A percentile compares a stretch with the other conserved stretches of the same genome.
phyloP scores from a whole-genome alignment of 805 yeast species.

The Candida sakaeoensis region DNA sequence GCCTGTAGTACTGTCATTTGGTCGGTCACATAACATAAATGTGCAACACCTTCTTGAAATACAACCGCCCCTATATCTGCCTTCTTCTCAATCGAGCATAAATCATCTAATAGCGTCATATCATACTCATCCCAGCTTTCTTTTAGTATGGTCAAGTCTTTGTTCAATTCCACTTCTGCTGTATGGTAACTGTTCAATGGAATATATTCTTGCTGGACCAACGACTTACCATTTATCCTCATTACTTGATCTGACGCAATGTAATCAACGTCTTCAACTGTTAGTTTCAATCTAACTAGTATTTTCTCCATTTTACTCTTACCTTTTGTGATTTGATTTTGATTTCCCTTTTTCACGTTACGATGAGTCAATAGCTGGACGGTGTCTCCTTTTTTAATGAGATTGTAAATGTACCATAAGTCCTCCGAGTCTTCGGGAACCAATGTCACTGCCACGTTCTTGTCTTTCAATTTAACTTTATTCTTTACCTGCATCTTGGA shows the following conservation, averaged over 20 bases:
- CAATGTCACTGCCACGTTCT: conserved; percentile 61
- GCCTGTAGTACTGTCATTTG: conserved; percentile 79
- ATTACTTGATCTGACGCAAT: conserved; percentile 72
- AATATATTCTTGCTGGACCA: conserved; percentile 65
- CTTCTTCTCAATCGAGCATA: conserved; percentile 70
- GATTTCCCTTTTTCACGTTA: conserved; percentile 46
- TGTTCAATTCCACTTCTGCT: conserved; percentile 69
- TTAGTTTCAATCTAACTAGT: conserved; percentile 45
- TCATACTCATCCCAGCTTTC: conserved; percentile 77
- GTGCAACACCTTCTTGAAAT: conserved; percentile 91
- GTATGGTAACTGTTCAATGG: conserved; percentile 87
- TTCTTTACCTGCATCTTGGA: conserved; percentile 12
- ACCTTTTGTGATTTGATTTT: conserved; percentile 24
- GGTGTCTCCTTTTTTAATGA: conserved; percentile 73
- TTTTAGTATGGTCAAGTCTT: conserved; percentile 66
- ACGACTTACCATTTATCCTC: conserved; percentile 77
- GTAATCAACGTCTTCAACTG: conserved; percentile 70
- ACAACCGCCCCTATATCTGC: conserved; percentile 95
- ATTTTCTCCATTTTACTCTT: conserved; percentile 56
- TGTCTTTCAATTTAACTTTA: conserved; percentile 39
- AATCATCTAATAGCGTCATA: conserved; percentile 57
- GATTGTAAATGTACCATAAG: conserved; percentile 81
- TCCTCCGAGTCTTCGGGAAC: conserved; percentile 89
- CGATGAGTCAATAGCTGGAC: conserved; percentile 66
- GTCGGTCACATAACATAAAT: conserved; percentile 83